Evolutionary conservation across 805 yeast species (phyloP).

Genomic region (Saccharomycopsis vini): DNA sequence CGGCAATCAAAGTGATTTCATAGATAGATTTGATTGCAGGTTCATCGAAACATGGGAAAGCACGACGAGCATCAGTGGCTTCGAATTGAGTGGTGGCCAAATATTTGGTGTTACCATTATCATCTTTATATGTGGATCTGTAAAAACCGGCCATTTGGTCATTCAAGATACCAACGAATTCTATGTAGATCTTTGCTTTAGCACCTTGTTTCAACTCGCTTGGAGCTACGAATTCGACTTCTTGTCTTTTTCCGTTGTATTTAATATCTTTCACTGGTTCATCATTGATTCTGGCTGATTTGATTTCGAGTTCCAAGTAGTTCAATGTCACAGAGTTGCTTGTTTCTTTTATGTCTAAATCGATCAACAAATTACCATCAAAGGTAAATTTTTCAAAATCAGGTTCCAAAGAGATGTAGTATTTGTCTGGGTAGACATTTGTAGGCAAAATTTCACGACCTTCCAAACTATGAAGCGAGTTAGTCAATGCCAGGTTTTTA

Average conservation of each 20-base stretch:
- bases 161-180: constrained; percentile 56
- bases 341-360: constrained; percentile 41
- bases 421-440: constrained; percentile 64
- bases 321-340: constrained; percentile 46
- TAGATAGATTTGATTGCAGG: constrained; percentile 73
- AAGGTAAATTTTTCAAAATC: constrained; percentile 49
- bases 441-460: constrained; percentile 42
- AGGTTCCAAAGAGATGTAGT: constrained; percentile 61
- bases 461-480: background rate
- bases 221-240: constrained; percentile 50
- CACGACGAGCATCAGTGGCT: constrained; percentile 79
- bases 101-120: constrained; percentile 54
- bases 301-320: constrained; percentile 55
- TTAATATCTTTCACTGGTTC: constrained; percentile 35
- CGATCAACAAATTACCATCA: constrained; percentile 46
- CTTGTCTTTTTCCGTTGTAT: constrained; percentile 49
- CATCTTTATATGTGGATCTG: constrained; percentile 52
- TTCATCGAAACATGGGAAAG: constrained; percentile 82
- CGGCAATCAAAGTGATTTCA: constrained; percentile 52
- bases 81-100: constrained; percentile 83
- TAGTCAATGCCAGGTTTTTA: too few relatives aligned
- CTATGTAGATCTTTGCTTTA: constrained; percentile 37
- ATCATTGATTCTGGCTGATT: constrained; percentile 33
- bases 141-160: constrained; percentile 81
- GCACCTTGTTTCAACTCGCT: constrained; percentile 31